Percentiles rank a stretch among this genome's conserved stretches.
These are phyloP conservation scores for Pyrus hybrid DNA, from an alignment of 331 rosid genomes.

Conservation along the genomic window DNA sequence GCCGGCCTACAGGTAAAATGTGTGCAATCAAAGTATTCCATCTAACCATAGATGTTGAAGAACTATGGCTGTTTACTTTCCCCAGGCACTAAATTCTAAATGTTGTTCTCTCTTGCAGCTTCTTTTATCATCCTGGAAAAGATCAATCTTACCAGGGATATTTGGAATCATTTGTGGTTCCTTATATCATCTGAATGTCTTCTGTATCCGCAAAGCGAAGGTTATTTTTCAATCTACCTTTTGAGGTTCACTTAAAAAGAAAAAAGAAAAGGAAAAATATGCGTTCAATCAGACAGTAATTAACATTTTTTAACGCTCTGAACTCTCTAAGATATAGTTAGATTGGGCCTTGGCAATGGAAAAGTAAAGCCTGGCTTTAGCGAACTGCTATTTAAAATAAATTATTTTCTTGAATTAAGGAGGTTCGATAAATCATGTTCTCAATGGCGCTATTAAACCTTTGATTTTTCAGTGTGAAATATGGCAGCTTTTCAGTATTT, in stretches of 20 bases:
- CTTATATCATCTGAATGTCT: slow-evolving; percentile 73
- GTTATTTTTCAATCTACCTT: slow-evolving; percentile 28
- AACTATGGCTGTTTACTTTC: neutral
- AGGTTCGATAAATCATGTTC: neutral
- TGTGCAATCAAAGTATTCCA: neutral
- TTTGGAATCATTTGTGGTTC: slow-evolving; percentile 95
- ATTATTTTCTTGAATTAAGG: neutral
- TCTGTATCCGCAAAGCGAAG: slow-evolving; percentile 86
- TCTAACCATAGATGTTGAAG: neutral
- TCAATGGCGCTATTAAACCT: neutral
- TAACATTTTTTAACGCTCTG: neutral
- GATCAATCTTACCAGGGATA: slow-evolving; percentile 82
- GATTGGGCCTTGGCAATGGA: neutral
- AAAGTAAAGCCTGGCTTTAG: neutral
- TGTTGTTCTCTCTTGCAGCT: slow-evolving; percentile 47
- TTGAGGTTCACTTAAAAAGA: neutral
- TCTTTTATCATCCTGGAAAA: slow-evolving; percentile 88
- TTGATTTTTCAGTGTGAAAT: neutral
- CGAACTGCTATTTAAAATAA: neutral
- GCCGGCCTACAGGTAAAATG: slow-evolving; percentile 85
- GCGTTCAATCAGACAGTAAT: neutral
- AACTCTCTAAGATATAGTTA: neutral
- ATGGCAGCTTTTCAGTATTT: neutral
- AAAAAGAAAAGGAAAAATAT: neutral
- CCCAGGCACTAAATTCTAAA: slow-evolving; percentile 12